phyloP scores from a whole-genome alignment of 805 yeast species.

The Yueomyces sinensis region DNA sequence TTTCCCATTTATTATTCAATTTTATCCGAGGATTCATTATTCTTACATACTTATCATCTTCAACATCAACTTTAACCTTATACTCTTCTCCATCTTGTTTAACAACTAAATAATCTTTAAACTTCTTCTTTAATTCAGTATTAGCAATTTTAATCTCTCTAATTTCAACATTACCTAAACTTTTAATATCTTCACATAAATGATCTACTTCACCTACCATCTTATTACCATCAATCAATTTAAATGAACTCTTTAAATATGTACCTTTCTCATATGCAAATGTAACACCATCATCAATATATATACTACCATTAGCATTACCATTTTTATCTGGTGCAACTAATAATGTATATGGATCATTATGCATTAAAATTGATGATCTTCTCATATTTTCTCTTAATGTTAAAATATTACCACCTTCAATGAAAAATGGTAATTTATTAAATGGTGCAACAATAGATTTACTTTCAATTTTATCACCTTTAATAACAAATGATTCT shows the following conservation, averaged over 20 bases:
- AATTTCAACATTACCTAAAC: constrained; percentile 28
- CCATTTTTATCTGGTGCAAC: constrained; percentile 42
- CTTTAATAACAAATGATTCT: constrained; percentile 17
- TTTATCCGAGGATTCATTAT: constrained; percentile 40
- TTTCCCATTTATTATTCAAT: constrained; percentile 35
- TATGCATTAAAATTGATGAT: constrained; percentile 57
- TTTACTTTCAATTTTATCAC: constrained; percentile 16
- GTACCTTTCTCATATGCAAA: constrained; percentile 43
- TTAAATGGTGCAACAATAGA: constrained; percentile 33
- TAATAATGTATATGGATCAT: constrained; percentile 71
- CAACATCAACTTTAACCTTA: constrained; percentile 21
- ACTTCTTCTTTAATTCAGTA: constrained; percentile 2
- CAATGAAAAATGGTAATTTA: constrained; percentile 56
- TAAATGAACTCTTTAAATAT: constrained; percentile 31
- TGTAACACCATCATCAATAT: constrained; percentile 78
- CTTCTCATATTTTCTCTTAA: constrained; percentile 67
- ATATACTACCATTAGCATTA: constrained; percentile 45
- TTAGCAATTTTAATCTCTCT: constrained; percentile 46
- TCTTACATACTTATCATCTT: constrained; percentile 9
- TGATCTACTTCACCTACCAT: constrained; percentile 21
- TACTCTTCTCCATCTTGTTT: constrained; percentile 26
- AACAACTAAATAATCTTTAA: constrained; percentile 13
- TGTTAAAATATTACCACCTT: constrained; percentile 68
- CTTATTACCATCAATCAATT: constrained; percentile 20
- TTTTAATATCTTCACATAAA: constrained; percentile 11